Percentiles rank a stretch among this genome's conserved stretches.
Conservation (phyloP, 495 filamentous ascomycete species). For the Xylaria venustula region DNA sequence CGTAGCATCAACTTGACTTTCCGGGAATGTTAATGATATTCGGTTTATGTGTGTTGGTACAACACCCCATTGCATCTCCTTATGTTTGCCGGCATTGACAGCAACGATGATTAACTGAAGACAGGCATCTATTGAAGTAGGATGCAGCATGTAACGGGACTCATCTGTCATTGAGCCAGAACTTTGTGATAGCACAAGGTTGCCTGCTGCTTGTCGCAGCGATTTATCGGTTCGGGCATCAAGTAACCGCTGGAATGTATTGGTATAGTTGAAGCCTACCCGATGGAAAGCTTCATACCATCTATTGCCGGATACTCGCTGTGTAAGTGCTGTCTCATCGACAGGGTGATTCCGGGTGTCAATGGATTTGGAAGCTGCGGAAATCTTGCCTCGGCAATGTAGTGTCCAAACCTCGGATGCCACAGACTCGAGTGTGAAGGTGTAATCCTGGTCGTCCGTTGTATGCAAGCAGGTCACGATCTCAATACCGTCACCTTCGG, state of each 20-base stretch:
- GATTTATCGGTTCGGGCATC: neutral
- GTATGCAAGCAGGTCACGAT: neutral
- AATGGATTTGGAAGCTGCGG: neutral
- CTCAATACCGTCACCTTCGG: constrained; percentile 28
- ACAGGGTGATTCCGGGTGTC: neutral
- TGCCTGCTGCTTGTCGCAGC: neutral
- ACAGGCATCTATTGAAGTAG: constrained; percentile 34
- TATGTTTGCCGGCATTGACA: constrained; percentile 10
- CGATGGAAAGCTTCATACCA: constrained; percentile 14
- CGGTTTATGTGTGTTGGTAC: constrained; percentile 6
- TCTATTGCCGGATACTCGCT: constrained; percentile 5
- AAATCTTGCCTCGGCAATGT: constrained; percentile 13
- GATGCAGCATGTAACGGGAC: constrained; percentile 39
- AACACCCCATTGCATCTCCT: constrained; percentile 13
- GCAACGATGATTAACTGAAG: constrained; percentile 20
- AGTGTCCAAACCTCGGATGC: neutral
- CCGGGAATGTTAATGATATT: neutral
- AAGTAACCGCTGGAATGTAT: constrained; percentile 4
- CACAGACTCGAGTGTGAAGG: neutral
- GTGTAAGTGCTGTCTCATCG: constrained; percentile 4
- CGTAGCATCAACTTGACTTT: neutral
- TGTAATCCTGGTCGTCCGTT: neutral
- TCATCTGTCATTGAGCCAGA: constrained; percentile 5
- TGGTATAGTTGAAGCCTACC: constrained; percentile 20
- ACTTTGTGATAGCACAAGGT: neutral